A percentile compares a stretch with the other conserved stretches of the same genome.
Evolutionary conservation across 768 basidiomycete genomes (phyloP).

Genomic region (Lactarius evosmus): DNA sequence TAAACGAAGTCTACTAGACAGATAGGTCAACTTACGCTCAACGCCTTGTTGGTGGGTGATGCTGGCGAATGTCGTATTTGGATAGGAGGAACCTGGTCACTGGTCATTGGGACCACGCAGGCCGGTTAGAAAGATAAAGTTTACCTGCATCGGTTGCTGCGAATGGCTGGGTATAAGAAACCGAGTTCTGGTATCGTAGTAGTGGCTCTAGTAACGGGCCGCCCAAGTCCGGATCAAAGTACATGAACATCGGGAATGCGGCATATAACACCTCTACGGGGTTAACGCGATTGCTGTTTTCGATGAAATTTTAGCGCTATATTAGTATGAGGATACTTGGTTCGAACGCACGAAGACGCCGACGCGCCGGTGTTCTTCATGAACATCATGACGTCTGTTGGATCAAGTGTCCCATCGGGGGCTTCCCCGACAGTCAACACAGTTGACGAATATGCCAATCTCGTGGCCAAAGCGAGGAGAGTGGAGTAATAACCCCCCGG

Average conservation of each 20-base stretch:
- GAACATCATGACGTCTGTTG: conserved; percentile 28
- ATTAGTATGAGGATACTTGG: neutral
- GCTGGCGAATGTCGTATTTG: neutral
- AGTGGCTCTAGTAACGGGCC: conserved; percentile 21
- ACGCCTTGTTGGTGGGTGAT: conserved; percentile 16
- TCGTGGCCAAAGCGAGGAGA: conserved; percentile 14
- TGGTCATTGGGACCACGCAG: neutral
- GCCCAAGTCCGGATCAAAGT: conserved; percentile 19
- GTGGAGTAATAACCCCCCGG: conserved; percentile 1
- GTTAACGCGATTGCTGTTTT: conserved; percentile 19
- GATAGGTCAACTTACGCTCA: conserved; percentile 12
- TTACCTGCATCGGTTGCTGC: conserved; percentile 23
- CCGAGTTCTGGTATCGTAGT: conserved; percentile 17
- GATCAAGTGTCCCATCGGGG: conserved; percentile 7
- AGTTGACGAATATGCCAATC: conserved; percentile 18
- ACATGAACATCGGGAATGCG: conserved; percentile 26
- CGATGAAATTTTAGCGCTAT: neutral
- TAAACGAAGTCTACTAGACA: neutral
- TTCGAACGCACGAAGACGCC: conserved; percentile 4
- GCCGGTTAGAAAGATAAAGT: too few relatives aligned
- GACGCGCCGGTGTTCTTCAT: conserved; percentile 19
- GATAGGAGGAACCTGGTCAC: conserved; percentile 10
- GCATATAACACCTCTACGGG: conserved; percentile 21
- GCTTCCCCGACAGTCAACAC: conserved; percentile 20
- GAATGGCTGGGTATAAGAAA: conserved; percentile 5